A percentile compares a stretch with the other conserved stretches of the same genome.
Evolutionary conservation across 2,329 filamentous ascomycete genomes (phyloP).

Genomic region (Botrytis byssoidea): DNA sequence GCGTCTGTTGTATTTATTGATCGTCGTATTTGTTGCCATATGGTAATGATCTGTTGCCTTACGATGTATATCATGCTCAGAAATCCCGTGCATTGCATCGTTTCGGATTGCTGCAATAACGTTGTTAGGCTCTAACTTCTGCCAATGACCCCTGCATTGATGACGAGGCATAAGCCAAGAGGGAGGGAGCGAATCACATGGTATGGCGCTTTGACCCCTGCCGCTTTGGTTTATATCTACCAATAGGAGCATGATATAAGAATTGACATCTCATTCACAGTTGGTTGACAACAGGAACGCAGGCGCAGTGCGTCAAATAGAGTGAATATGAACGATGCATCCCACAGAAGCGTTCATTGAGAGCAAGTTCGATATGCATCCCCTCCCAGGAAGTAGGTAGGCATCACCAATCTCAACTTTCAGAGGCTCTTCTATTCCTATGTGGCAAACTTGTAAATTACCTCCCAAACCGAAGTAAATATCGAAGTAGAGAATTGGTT

Average conservation of each 20-base stretch:
- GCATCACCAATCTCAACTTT: neutral
- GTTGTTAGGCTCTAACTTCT: neutral
- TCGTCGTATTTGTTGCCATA: neutral
- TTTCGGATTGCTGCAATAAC: neutral
- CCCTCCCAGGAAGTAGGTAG: neutral
- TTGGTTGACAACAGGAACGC: neutral
- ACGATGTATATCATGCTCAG: neutral
- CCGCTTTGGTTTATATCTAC: neutral
- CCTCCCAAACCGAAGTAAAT: neutral
- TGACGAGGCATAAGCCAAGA: neutral
- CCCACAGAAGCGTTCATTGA: neutral
- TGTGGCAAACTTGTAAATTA: neutral
- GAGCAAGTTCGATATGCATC: neutral
- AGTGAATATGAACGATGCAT: neutral
- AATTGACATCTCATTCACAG: neutral
- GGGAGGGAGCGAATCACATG: neutral
- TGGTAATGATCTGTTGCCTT: neutral
- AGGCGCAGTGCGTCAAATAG: neutral
- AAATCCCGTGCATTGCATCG: neutral
- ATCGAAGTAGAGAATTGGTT: neutral
- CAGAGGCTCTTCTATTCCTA: neutral
- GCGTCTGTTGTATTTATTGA: neutral
- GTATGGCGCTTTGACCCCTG: conserved; percentile 3
- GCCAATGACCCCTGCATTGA: neutral
- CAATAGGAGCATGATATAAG: neutral